Percentiles rank a stretch among this genome's conserved stretches.
Evolutionary conservation across 2,329 filamentous ascomycete genomes (phyloP).

Genomic region (Alternaria triticina): DNA sequence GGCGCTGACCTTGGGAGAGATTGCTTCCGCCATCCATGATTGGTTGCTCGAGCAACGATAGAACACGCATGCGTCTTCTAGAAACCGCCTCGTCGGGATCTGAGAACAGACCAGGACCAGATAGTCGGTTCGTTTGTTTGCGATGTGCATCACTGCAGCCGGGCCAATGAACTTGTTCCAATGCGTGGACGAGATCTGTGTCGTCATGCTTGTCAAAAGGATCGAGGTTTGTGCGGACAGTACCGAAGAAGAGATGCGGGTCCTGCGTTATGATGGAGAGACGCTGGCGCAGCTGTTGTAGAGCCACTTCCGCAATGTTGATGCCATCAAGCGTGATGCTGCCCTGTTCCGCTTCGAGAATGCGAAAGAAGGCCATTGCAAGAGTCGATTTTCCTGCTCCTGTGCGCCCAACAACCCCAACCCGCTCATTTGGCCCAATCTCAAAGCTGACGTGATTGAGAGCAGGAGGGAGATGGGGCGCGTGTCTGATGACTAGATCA

Average conservation of each 20-base stretch:
- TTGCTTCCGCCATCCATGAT: not conserved
- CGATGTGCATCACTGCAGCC: not conserved
- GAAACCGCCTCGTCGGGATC: not conserved
- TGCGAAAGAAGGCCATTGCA: slow-evolving; percentile 41
- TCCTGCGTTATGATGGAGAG: slow-evolving; percentile 59
- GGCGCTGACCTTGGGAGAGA: slow-evolving; percentile 75
- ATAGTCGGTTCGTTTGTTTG: slow-evolving; percentile 27
- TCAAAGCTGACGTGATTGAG: not conserved
- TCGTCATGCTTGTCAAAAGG: slow-evolving; percentile 45
- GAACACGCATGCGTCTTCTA: not conserved
- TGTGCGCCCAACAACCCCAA: slow-evolving; percentile 57
- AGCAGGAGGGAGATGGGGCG: slow-evolving; percentile 18
- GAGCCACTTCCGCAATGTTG: slow-evolving; percentile 52
- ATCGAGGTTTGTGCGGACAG: slow-evolving; percentile 56
- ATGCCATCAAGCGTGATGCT: slow-evolving; percentile 55
- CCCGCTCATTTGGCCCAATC: not conserved
- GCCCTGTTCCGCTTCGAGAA: slow-evolving; percentile 52
- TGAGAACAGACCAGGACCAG: slow-evolving; percentile 28
- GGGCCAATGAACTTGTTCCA: slow-evolving; percentile 50
- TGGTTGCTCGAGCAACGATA: not conserved
- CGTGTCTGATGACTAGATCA: not conserved
- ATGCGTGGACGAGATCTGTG: slow-evolving; percentile 43
- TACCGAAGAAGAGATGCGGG: slow-evolving; percentile 54
- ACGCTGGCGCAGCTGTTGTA: slow-evolving; percentile 49
- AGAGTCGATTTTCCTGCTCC: slow-evolving; percentile 59